Percentiles rank a stretch among this genome's conserved stretches.
These are phyloP conservation scores for Evansstolkia leycettana DNA, from an alignment of 495 filamentous ascomycete species.

Conservation along the genomic window DNA sequence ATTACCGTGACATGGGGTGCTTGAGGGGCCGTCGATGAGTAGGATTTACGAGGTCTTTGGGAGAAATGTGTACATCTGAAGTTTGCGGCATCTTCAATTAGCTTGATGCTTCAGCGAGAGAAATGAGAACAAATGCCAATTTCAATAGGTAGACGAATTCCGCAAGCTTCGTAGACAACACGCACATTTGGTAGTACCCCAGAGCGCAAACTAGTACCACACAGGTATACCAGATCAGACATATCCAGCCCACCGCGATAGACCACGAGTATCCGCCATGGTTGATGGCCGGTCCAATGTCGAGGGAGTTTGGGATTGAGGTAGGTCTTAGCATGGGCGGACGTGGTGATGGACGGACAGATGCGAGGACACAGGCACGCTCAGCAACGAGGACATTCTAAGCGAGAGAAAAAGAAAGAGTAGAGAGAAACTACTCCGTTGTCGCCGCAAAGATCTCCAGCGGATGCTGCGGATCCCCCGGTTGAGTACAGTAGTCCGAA, in stretches of 20 bases:
- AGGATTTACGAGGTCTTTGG: slow-evolving; percentile 21
- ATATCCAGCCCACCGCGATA: slow-evolving; percentile 32
- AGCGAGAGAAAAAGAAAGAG: slow-evolving; percentile 1
- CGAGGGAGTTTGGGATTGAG: slow-evolving; percentile 11
- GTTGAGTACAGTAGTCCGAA: too few species aligned
- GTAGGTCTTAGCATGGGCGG: slow-evolving; percentile 26
- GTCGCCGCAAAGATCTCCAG: too few species aligned
- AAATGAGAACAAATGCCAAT: not conserved
- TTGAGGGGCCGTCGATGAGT: slow-evolving; percentile 14
- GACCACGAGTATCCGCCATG: slow-evolving; percentile 24
- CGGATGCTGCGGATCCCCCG: too few species aligned
- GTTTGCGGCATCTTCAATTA: slow-evolving; percentile 4
- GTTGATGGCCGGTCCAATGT: slow-evolving; percentile 14
- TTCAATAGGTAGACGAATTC: too few species aligned
- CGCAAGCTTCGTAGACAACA: too few species aligned
- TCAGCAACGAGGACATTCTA: slow-evolving; percentile 17
- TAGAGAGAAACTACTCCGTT: too few species aligned
- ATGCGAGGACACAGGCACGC: slow-evolving; percentile 2
- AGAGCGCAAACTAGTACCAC: slow-evolving; percentile 44
- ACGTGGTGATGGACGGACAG: slow-evolving; percentile 3
- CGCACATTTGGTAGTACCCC: slow-evolving; percentile 52
- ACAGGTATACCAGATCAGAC: slow-evolving; percentile 46
- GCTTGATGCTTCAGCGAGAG: slow-evolving; percentile 3
- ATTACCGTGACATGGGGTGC: slow-evolving; percentile 84
- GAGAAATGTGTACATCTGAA: slow-evolving; percentile 35